Evolutionary conservation across 2,329 filamentous ascomycete species (phyloP).

Genomic region (Exophiala spinifera): DNA sequence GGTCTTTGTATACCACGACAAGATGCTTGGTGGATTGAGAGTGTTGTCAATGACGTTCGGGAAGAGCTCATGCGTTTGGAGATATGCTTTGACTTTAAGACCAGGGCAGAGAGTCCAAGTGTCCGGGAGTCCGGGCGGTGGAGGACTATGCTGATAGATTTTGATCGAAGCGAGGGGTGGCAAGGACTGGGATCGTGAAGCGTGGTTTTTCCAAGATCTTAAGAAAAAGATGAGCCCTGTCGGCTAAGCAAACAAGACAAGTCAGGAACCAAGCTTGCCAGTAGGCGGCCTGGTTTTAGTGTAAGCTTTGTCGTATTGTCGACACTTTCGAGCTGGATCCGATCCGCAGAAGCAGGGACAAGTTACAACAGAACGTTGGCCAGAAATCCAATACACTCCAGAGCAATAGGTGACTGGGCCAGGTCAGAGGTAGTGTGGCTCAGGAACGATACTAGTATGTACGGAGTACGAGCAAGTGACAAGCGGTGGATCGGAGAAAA

Average conservation of each 20-base stretch:
- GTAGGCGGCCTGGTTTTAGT: conserved; percentile 1
- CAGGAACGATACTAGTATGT: conserved; percentile 1
- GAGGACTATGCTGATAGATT: conserved; percentile 19
- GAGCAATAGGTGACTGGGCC: neutral
- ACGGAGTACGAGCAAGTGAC: neutral
- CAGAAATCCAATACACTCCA: conserved; percentile 1
- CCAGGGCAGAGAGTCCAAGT: conserved; percentile 10
- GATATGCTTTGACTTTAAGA: conserved; percentile 5
- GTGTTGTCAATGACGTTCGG: conserved; percentile 20
- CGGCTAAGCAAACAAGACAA: conserved; percentile 7
- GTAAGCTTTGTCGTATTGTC: neutral
- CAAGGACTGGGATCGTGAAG: conserved; percentile 19
- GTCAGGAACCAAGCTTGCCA: conserved; percentile 2
- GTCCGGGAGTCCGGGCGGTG: conserved; percentile 8
- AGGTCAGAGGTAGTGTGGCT: neutral
- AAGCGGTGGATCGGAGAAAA: conserved; percentile 16
- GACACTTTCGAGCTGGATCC: neutral
- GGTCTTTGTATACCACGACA: conserved; percentile 11
- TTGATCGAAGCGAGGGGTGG: conserved; percentile 20
- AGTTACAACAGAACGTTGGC: neutral
- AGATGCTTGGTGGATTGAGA: conserved; percentile 10
- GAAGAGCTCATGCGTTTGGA: conserved; percentile 1
- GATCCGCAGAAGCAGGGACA: neutral
- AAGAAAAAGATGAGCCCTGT: conserved; percentile 10
- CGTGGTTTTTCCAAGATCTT: conserved; percentile 23